phyloP scores from a whole-genome alignment of 371 early-diverging fungal genomes.

The Mortierella sp. region DNA sequence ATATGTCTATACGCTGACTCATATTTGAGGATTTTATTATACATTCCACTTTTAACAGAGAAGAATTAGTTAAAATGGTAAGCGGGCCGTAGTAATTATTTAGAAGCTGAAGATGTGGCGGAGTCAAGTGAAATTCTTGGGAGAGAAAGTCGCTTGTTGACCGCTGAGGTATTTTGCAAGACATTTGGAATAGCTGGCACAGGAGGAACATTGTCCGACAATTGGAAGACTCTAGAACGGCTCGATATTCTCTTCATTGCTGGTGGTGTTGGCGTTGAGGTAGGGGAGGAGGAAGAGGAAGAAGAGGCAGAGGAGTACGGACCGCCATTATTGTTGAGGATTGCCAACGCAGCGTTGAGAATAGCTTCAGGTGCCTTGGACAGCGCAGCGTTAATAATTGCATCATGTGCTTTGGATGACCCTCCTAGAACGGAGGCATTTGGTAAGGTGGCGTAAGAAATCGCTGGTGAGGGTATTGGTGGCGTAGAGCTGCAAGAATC shows the following conservation, averaged over 20 bases:
- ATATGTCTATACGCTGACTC: too few relatives aligned
- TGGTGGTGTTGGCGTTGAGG: background rate
- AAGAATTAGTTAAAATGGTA: too few relatives aligned
- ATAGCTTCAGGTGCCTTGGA: conserved; percentile 1
- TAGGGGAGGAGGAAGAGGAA: too few relatives aligned
- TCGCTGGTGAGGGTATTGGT: background rate
- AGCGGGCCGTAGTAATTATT: too few relatives aligned
- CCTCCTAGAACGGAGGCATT: background rate
- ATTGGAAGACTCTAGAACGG: background rate
- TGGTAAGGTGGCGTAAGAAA: background rate
- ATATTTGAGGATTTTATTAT: too few relatives aligned
- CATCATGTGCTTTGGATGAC: background rate
- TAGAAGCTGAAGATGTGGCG: too few relatives aligned
- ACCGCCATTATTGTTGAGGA: background rate
- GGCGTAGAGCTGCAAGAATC: conserved; percentile 1
- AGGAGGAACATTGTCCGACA: background rate
- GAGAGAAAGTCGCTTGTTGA: too few relatives aligned
- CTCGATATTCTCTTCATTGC: background rate
- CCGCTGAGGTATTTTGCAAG: background rate
- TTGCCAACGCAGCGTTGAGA: background rate
- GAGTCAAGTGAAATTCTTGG: too few relatives aligned
- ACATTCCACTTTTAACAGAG: too few relatives aligned
- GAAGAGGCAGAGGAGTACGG: background rate
- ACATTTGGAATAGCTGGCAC: background rate
- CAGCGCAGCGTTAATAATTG: too few relatives aligned